Evolutionary conservation across 441 rosid genomes (phyloP), one percentile per base, ranked within the genome.

Genomic region (Populus hybrid): DNA sequence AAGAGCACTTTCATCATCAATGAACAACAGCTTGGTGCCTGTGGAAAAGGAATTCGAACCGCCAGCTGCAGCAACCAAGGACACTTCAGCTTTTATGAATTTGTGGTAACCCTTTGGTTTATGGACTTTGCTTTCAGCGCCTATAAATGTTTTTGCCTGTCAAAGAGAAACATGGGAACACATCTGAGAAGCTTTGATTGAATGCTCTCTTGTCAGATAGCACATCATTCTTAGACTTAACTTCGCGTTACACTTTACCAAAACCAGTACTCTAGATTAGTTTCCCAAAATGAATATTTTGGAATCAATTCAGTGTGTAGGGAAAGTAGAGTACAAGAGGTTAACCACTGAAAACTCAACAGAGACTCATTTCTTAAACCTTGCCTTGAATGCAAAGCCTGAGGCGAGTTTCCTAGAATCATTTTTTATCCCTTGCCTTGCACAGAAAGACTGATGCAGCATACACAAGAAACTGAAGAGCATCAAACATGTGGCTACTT

Each of bases 101-200:
- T 16, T 11, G 56, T 76, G 36, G 42, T 74, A 71, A 50, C 72
- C 11, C 23, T 31, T 20, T 5, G 40, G 42, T 45, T 10, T 67
- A 42, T 76, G 76, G 23, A 23, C 23, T 66, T 35, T 18, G 64
- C 36, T 64, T 77, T 66, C 31, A 12, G 59, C 10, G 66, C 40
- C 28, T 70, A 23, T 64, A n/a, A 66, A 40, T 76, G 61, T 14
- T 84, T 85, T 77, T 80, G 77, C 89, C 91, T 88, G 89, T 77
- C 65, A 73, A n/a, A n/a, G 45, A 76, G 29, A 76, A 82, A 79
- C 77, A 45, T 23, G 50, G 66, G 59, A 40, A 7, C 50, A 74
- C 68, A 28, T 20, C 35, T 75, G 23, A 86, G 76, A 74, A 20
- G 78, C 59, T 76, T 75, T 4, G 20, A 71, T 24, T 53, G 24